phyloP scores from a whole-genome alignment of 1,139 yeast genomes.

The Scheffersomyces stambukii region DNA sequence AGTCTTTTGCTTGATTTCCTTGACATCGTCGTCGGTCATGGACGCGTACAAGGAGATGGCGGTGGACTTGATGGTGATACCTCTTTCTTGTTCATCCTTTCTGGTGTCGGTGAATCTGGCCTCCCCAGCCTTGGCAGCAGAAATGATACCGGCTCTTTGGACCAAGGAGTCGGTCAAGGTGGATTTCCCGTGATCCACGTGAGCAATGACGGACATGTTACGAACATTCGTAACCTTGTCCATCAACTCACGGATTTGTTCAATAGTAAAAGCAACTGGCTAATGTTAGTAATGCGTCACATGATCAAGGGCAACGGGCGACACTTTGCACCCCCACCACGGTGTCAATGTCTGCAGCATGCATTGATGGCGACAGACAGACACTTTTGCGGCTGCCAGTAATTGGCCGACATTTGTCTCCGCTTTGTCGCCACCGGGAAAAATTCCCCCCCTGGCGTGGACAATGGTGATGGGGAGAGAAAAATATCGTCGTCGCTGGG shows the following conservation, averaged over 20 bases:
- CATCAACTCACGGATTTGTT: conserved; percentile 98
- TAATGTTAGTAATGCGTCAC: conserved; percentile 1
- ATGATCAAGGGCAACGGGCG: neutral
- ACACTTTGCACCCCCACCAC: neutral
- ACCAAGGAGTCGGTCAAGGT: conserved; percentile 98
- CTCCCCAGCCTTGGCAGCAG: conserved; percentile 99
- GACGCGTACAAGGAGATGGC: conserved; percentile 95
- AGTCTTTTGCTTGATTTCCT: conserved; percentile 95
- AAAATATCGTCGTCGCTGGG: too few species aligned
- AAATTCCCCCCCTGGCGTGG: too few species aligned
- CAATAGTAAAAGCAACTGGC: conserved; percentile 66
- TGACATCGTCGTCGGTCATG: conserved; percentile 85
- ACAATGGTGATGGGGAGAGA: too few species aligned
- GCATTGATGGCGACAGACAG: too few species aligned
- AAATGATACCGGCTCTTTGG: conserved; percentile 98
- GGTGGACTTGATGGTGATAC: conserved; percentile 98
- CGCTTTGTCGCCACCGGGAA: too few species aligned
- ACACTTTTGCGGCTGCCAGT: too few species aligned
- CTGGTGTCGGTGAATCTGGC: conserved; percentile 99
- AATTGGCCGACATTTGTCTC: too few species aligned
- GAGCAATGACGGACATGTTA: conserved; percentile 99
- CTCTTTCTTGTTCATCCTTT: conserved; percentile 99
- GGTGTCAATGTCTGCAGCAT: too few species aligned
- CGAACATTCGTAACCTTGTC: conserved; percentile 99
- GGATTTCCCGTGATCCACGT: conserved; percentile 99